These are phyloP conservation scores for Daldinia sp. DNA, from an alignment of 2,329 filamentous ascomycete species.

Conservation along the genomic window DNA sequence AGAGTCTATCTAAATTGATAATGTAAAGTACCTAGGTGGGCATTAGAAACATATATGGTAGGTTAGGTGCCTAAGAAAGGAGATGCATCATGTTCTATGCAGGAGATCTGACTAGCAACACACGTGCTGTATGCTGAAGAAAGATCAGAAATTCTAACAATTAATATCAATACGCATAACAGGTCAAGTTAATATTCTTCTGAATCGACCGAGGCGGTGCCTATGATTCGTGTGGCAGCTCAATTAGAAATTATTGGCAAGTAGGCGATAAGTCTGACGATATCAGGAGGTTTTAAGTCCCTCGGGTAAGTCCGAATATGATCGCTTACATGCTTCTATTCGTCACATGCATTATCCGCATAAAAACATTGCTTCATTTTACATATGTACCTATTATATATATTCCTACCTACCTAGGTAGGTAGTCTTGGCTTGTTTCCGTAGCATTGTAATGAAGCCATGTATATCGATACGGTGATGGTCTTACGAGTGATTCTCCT, in stretches of 20 bases:
- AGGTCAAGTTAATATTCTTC: background rate
- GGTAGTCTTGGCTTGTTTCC: background rate
- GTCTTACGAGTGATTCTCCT: background rate
- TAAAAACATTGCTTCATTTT: background rate
- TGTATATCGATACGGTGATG: background rate
- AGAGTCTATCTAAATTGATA: background rate
- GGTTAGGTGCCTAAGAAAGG: background rate
- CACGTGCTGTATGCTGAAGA: background rate
- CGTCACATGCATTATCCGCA: background rate
- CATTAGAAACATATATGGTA: background rate
- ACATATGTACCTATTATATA: background rate
- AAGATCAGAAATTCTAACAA: background rate
- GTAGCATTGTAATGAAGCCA: background rate
- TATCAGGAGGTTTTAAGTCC: background rate
- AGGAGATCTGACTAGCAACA: background rate
- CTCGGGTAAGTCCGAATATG: background rate
- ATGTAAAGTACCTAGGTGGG: background rate
- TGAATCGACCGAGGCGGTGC: background rate
- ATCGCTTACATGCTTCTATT: background rate
- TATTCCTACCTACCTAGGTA: background rate
- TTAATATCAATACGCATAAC: background rate
- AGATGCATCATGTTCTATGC: background rate
- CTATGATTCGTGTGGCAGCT: background rate
- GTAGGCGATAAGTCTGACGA: background rate
- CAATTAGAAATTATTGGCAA: background rate